Percentiles rank a stretch among this genome's conserved stretches.
Conservation (phyloP, 768 basidiomycete genomes). For the Pleurotus sapidus region DNA sequence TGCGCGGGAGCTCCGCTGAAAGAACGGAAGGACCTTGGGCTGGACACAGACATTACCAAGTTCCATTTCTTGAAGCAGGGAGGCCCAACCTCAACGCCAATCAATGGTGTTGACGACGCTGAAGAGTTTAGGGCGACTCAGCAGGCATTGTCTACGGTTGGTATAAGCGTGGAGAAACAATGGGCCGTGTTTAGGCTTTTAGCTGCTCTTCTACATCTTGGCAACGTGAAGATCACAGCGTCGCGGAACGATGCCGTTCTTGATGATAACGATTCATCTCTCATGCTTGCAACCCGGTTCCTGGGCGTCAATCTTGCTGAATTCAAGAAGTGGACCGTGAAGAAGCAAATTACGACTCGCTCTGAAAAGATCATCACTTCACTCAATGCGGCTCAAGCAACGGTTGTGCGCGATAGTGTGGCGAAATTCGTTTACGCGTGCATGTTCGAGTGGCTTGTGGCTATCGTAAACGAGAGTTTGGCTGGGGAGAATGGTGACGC, state of each 20-base stretch:
- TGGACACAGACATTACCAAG: constrained; percentile 81
- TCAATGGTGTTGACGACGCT: constrained; percentile 90
- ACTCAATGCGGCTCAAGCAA: constrained; percentile 85
- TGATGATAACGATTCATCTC: constrained; percentile 77
- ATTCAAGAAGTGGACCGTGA: constrained; percentile 98
- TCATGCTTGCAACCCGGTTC: constrained; percentile 82
- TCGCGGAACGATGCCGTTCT: constrained; percentile 79
- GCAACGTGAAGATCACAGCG: constrained; percentile 90
- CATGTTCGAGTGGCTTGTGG: constrained; percentile 97
- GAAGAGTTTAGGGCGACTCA: constrained; percentile 95
- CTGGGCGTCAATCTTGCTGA: constrained; percentile 87
- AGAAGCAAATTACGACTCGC: constrained; percentile 94
- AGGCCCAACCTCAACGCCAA: constrained; percentile 82
- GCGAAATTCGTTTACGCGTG: constrained; percentile 99
- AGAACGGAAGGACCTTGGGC: constrained; percentile 91
- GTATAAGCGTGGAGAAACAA: constrained; percentile 96
- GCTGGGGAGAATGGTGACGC: constrained; percentile 94
- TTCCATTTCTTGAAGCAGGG: constrained; percentile 95
- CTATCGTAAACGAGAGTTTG: constrained; percentile 95
- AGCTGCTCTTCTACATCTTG: constrained; percentile 93
- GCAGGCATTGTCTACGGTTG: constrained; percentile 93
- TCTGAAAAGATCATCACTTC: constrained; percentile 93
- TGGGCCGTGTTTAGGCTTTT: constrained; percentile 97
- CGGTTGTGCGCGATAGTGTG: constrained; percentile 92
- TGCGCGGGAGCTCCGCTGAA: constrained; percentile 94